phyloP scores from a whole-genome alignment of 495 filamentous ascomycete genomes.

The Hypoxylon crocopeplum region DNA sequence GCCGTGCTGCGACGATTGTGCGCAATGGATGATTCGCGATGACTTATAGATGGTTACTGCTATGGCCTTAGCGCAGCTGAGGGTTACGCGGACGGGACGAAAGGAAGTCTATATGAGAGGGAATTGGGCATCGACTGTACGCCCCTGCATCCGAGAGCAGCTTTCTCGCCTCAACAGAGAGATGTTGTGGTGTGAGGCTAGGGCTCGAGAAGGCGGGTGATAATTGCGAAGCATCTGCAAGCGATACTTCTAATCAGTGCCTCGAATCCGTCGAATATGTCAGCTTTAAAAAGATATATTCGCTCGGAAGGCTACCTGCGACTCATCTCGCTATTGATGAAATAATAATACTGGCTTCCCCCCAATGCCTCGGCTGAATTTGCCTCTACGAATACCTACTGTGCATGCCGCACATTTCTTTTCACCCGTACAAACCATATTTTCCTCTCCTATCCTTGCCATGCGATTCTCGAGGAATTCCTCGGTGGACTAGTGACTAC shows the following conservation, averaged over 20 bases:
- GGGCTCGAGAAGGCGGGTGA: neutral
- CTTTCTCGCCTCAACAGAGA: neutral
- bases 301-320: neutral
- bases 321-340: neutral
- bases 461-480: too few relatives aligned
- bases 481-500: too few relatives aligned
- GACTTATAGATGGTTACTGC: slow-evolving; percentile 32
- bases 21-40: slow-evolving; percentile 21
- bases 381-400: too few relatives aligned
- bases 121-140: slow-evolving; percentile 1
- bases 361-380: neutral
- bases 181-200: too few relatives aligned
- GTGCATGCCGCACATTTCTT: too few relatives aligned
- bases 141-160: neutral
- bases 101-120: neutral
- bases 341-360: slow-evolving; percentile 15
- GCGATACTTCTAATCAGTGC: slow-evolving; percentile 8
- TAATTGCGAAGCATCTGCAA: slow-evolving; percentile 7
- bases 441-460: too few relatives aligned
- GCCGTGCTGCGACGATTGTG: slow-evolving; percentile 11
- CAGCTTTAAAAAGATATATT: too few relatives aligned
- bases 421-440: too few relatives aligned
- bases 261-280: neutral
- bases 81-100: slow-evolving; percentile 11
- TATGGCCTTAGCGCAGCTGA: slow-evolving; percentile 5